Percentiles rank a stretch among this genome's conserved stretches.
These are phyloP conservation scores for Claviceps cyperi DNA, from an alignment of 2,329 filamentous ascomycete species.

Conservation along the genomic window DNA sequence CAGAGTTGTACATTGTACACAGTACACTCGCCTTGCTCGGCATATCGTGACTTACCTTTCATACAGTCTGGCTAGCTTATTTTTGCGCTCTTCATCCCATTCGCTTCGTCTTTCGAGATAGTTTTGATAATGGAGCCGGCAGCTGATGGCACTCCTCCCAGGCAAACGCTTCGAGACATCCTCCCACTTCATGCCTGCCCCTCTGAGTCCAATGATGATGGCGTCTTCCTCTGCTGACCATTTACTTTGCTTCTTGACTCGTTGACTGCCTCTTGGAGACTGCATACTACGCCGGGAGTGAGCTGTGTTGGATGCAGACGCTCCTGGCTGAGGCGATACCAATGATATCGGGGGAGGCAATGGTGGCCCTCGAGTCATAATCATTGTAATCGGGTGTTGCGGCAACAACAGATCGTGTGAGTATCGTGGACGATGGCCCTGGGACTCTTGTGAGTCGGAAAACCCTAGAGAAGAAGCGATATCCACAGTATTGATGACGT, in stretches of 20 bases:
- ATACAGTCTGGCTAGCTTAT: constrained; percentile 86
- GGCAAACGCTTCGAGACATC: constrained; percentile 87
- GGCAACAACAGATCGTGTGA: constrained; percentile 12
- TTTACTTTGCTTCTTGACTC: constrained; percentile 89
- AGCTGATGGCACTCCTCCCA: constrained; percentile 85
- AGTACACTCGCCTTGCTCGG: background rate
- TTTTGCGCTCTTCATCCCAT: constrained; percentile 96
- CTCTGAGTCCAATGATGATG: constrained; percentile 82
- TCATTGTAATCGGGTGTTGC: constrained; percentile 9
- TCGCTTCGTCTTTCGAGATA: constrained; percentile 86
- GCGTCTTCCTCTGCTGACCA: constrained; percentile 90
- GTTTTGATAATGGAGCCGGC: constrained; percentile 90
- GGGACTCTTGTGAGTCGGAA: constrained; percentile 58
- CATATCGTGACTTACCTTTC: constrained; percentile 54
- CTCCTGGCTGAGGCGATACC: constrained; percentile 12
- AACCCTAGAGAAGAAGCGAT: constrained; percentile 79
- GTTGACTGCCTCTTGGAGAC: constrained; percentile 45
- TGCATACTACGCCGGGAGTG: constrained; percentile 18
- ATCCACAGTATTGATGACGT: constrained; percentile 64
- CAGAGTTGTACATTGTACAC: background rate
- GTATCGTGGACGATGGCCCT: constrained; percentile 26
- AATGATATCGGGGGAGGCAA: constrained; percentile 4
- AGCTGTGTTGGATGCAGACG: constrained; percentile 18
- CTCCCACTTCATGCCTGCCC: constrained; percentile 95
- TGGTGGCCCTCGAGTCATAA: constrained; percentile 11